Conservation (phyloP, 345 rosid genomes). For the Bretschneidera sinensis region DNA sequence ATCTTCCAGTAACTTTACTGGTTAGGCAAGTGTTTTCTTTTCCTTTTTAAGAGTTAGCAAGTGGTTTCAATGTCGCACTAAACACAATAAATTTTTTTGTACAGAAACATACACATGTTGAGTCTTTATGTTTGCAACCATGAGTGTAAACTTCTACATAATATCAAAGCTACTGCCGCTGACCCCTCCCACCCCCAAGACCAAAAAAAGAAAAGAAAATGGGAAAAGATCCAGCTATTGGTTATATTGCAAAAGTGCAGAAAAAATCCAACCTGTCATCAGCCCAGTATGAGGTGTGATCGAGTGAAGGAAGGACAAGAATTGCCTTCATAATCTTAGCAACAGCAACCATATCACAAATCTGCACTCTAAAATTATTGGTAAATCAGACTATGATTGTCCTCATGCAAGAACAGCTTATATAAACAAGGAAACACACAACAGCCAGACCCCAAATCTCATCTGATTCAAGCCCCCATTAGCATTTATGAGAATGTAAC, state of each 20-base stretch:
- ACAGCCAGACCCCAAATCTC: slow-evolving; percentile 98
- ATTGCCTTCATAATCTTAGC: slow-evolving; percentile 90
- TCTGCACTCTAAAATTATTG: slow-evolving; percentile 71
- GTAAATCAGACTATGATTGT: slow-evolving; percentile 31
- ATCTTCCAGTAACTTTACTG: too few species aligned
- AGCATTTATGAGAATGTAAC: slow-evolving; percentile 81
- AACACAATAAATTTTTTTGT: too few species aligned
- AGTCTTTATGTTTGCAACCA: too few species aligned
- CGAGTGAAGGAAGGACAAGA: slow-evolving; percentile 88
- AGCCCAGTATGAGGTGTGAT: slow-evolving; percentile 92
- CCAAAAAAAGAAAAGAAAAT: too few species aligned
- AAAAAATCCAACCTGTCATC: slow-evolving; percentile 67
- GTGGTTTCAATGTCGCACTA: too few species aligned
- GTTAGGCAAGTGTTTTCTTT: too few species aligned
- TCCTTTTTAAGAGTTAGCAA: too few species aligned
- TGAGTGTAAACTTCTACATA: too few species aligned
- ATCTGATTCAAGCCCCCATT: slow-evolving; percentile 99
- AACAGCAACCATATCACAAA: slow-evolving; percentile 94
- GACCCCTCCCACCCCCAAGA: too few species aligned
- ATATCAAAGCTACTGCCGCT: too few species aligned
- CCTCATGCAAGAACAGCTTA: slow-evolving; percentile 3
- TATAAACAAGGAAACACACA: slow-evolving; percentile 27
- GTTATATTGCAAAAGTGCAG: background rate
- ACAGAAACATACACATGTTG: too few species aligned
- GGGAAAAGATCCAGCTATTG: too few species aligned